Conservation (phyloP, 352 stramenopile genomes). For the Thraustotheca clavata region DNA sequence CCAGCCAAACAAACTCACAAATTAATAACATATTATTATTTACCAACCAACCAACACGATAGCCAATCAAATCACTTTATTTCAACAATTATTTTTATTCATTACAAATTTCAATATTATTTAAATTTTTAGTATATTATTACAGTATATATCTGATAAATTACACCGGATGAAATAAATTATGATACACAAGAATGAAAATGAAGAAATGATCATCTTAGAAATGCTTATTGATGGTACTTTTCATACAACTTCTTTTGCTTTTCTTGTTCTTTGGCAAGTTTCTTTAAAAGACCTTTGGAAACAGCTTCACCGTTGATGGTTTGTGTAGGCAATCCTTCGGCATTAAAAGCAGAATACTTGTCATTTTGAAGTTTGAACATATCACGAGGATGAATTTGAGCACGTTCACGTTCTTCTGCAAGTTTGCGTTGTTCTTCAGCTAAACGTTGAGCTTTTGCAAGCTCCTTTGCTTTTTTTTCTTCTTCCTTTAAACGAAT, state of each 20-base stretch:
- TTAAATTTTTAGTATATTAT: background rate
- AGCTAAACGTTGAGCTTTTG: slow-evolving; percentile 58
- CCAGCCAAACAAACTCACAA: slow-evolving; percentile 11
- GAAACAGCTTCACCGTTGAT: slow-evolving; percentile 88
- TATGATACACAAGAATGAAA: background rate
- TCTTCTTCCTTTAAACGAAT: slow-evolving; percentile 66
- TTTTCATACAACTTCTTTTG: slow-evolving; percentile 90
- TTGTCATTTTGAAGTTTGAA: slow-evolving; percentile 85
- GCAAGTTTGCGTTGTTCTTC: slow-evolving; percentile 69
- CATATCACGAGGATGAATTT: slow-evolving; percentile 89
- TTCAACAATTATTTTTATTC: background rate
- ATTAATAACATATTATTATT: background rate
- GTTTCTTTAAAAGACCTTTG: slow-evolving; percentile 96
- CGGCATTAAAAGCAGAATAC: slow-evolving; percentile 87
- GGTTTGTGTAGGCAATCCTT: slow-evolving; percentile 94
- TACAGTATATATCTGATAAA: background rate
- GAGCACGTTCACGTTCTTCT: slow-evolving; percentile 78
- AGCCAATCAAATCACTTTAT: background rate
- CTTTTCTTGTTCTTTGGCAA: slow-evolving; percentile 95
- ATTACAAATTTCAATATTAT: background rate
- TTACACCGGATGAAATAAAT: background rate
- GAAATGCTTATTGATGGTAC: slow-evolving; percentile 27
- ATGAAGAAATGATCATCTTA: slow-evolving; percentile 2
- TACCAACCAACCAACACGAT: slow-evolving; percentile 15
- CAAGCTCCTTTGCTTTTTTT: slow-evolving; percentile 71